These are phyloP conservation scores for Candida ipomoeae DNA, from an alignment of 805 yeast genomes.

Conservation along the genomic window DNA sequence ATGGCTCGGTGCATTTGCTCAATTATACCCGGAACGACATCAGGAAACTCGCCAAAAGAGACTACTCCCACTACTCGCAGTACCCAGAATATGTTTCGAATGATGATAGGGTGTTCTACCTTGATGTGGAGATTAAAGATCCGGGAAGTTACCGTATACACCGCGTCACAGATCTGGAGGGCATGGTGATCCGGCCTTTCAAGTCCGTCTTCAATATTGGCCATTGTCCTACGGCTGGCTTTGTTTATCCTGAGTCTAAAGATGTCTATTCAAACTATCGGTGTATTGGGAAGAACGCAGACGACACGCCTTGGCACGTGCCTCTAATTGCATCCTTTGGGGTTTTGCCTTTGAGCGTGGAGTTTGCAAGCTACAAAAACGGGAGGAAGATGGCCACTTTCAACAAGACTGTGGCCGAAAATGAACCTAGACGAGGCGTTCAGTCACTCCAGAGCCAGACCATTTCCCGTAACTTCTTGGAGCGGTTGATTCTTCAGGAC, in stretches of 20 bases:
- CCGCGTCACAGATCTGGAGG: constrained; percentile 62
- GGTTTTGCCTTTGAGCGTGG: constrained; percentile 58
- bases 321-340: constrained; percentile 59
- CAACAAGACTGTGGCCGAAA: constrained; percentile 20
- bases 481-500: constrained; percentile 31
- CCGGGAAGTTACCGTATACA: constrained; percentile 78
- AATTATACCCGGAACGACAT: constrained; percentile 60
- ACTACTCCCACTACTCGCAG: constrained; percentile 28
- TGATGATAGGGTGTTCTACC: constrained; percentile 46
- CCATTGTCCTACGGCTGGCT: constrained; percentile 69
- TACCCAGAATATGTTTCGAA: constrained; percentile 23
- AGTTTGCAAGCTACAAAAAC: constrained; percentile 24
- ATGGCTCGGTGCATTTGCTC: constrained; percentile 42
- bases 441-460: constrained; percentile 18
- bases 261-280: constrained; percentile 33
- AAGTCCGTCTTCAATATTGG: constrained; percentile 65
- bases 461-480: constrained; percentile 31
- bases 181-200: constrained; percentile 55
- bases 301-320: constrained; percentile 41
- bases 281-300: constrained; percentile 45
- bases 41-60: constrained; percentile 30
- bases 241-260: constrained; percentile 35
- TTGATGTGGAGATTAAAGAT: constrained; percentile 58
- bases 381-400: constrained; percentile 23
- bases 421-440: constrained; percentile 18